A percentile compares a stretch with the other conserved stretches of the same genome.
phyloP scores from a whole-genome alignment of 1,284 basidiomycete species.

The Gymnopus androsaceus region DNA sequence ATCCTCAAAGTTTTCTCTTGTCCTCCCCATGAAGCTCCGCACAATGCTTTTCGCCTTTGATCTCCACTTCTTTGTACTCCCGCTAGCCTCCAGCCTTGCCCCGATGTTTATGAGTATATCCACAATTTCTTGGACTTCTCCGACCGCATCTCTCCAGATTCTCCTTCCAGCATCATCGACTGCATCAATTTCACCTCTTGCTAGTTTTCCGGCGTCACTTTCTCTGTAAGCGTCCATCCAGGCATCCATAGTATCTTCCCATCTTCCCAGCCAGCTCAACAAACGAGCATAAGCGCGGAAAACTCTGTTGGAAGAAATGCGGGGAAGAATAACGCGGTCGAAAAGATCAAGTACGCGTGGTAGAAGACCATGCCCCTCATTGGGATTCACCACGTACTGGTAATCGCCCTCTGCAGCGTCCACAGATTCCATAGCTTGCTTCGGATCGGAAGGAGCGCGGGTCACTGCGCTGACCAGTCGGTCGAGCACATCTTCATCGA shows the following conservation, averaged over 20 bases:
- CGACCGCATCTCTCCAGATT: slow-evolving; percentile 48
- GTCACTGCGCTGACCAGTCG: slow-evolving; percentile 85
- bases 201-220: slow-evolving; percentile 67
- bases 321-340: slow-evolving; percentile 76
- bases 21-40: slow-evolving; percentile 83
- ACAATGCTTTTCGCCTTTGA: slow-evolving; percentile 88
- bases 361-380: slow-evolving; percentile 68
- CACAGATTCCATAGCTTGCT: slow-evolving; percentile 28
- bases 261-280: slow-evolving; percentile 68
- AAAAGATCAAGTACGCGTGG: slow-evolving; percentile 72
- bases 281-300: slow-evolving; percentile 84
- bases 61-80: slow-evolving; percentile 62
- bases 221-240: slow-evolving; percentile 84
- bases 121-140: slow-evolving; percentile 81
- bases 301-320: slow-evolving; percentile 70
- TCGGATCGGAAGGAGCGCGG: slow-evolving; percentile 48
- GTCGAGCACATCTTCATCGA: slow-evolving; percentile 88
- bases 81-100: slow-evolving; percentile 42
- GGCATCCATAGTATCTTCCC: slow-evolving; percentile 79
- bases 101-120: slow-evolving; percentile 80
- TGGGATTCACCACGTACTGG: slow-evolving; percentile 42
- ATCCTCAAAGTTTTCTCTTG: slow-evolving; percentile 77
- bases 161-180: slow-evolving; percentile 43
- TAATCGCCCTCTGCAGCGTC: slow-evolving; percentile 18
- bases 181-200: slow-evolving; percentile 54